Evolutionary conservation across 805 yeast species (phyloP).

Genomic region (Nakazawaea wickerhamii): DNA sequence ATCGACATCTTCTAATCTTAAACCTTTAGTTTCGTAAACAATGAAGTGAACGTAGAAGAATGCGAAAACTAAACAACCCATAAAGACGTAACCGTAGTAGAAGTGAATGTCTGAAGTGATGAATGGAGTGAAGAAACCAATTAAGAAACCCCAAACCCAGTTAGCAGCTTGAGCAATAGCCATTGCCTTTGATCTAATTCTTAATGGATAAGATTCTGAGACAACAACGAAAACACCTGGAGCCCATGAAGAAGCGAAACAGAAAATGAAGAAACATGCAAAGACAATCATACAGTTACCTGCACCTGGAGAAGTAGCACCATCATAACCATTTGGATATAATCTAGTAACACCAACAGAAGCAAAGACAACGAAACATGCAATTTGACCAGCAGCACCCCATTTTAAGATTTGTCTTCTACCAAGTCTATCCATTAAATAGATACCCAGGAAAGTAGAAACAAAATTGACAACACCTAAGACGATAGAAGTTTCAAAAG

Average conservation of each 20-base stretch:
- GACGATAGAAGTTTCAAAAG: constrained; percentile 54
- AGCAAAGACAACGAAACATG: constrained; percentile 57
- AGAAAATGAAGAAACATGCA: constrained; percentile 56
- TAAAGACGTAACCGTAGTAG: constrained; percentile 46
- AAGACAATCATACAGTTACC: constrained; percentile 53
- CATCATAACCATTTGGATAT: constrained; percentile 30
- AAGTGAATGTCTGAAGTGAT: constrained; percentile 43
- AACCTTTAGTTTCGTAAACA: constrained; percentile 63
- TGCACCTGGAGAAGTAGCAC: constrained; percentile 40
- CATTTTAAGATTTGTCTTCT: constrained; percentile 45
- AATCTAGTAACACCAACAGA: constrained; percentile 51
- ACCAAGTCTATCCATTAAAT: constrained; percentile 48
- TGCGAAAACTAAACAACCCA: constrained; percentile 52
- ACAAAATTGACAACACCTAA: constrained; percentile 52
- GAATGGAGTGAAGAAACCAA: constrained; percentile 62
- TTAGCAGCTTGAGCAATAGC: constrained; percentile 65
- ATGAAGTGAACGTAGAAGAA: constrained; percentile 51
- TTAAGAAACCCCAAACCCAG: constrained; percentile 68
- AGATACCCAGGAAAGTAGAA: constrained; percentile 48
- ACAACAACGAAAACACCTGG: constrained; percentile 59
- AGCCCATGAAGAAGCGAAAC: constrained; percentile 76
- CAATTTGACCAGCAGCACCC: constrained; percentile 51
- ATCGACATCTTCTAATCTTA: constrained; percentile 63
- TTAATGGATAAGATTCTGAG: constrained; percentile 58
- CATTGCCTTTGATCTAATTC: constrained; percentile 63